Evolutionary conservation across 73 alveolate genomes (phyloP).

Genomic region (Breviolum minutum): DNA sequence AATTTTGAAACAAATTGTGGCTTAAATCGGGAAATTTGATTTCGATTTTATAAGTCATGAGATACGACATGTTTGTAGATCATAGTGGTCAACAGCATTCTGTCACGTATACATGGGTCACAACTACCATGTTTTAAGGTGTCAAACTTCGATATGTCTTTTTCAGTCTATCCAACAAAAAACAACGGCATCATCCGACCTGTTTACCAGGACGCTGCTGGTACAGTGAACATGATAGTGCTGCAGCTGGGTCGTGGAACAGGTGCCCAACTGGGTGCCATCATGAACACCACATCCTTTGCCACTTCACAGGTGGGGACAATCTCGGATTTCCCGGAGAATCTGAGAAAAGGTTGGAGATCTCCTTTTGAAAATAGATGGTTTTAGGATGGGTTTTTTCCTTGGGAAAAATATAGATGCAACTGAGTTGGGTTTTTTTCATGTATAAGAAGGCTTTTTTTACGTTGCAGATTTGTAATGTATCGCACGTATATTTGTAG

Average conservation of each 20-base stretch:
- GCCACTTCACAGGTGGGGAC: slow-evolving; percentile 81
- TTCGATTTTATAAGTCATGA: no score
- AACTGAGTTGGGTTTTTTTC: background rate
- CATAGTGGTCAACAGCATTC: no score
- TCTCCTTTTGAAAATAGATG: background rate
- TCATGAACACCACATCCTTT: slow-evolving; percentile 39
- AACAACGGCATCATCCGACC: background rate
- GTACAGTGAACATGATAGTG: slow-evolving; percentile 45
- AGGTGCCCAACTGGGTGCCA: slow-evolving; percentile 75
- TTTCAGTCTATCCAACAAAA: background rate
- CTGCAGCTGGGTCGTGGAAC: slow-evolving; percentile 60
- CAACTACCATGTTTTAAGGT: no score
- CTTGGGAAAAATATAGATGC: no score
- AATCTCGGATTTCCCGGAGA: no score
- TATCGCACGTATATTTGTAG: no score
- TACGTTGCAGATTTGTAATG: no score
- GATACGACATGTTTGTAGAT: no score
- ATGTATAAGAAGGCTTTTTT: background rate
- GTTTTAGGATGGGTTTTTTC: background rate
- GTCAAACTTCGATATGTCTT: background rate
- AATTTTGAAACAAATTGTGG: no score
- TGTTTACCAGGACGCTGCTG: slow-evolving; percentile 19
- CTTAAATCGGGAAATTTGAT: no score
- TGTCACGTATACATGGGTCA: no score
- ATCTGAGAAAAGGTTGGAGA: no score